Conservation (phyloP, 2,329 filamentous ascomycete species). For the Thielaviopsis euricoi region DNA sequence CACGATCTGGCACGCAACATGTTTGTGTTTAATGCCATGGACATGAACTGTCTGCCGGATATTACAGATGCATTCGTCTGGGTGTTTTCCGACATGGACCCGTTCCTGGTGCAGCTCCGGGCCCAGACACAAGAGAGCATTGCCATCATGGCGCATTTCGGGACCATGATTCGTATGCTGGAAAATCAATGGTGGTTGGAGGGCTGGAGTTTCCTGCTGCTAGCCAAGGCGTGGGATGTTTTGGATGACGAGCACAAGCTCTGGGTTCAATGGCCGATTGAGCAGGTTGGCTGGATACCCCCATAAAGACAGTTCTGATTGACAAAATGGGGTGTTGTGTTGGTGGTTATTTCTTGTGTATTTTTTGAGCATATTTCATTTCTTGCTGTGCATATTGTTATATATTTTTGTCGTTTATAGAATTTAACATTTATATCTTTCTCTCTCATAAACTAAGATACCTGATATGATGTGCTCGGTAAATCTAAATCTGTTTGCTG, state of each 20-base stretch:
- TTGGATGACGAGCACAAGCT: slow-evolving; percentile 22
- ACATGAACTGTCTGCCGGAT: slow-evolving; percentile 14
- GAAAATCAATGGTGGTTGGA: slow-evolving; percentile 22
- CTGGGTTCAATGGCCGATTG: slow-evolving; percentile 19
- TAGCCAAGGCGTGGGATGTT: slow-evolving; percentile 18
- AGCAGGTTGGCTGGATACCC: slow-evolving; percentile 12
- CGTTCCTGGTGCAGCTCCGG: slow-evolving; percentile 20
- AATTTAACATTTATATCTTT: neutral
- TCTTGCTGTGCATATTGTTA: neutral
- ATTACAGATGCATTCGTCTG: slow-evolving; percentile 24
- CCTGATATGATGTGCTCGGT: too few species aligned
- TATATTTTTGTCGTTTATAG: neutral
- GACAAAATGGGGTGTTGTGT: neutral
- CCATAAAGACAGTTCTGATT: neutral
- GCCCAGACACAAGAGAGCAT: slow-evolving; percentile 17
- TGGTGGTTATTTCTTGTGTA: neutral
- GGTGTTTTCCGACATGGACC: slow-evolving; percentile 22
- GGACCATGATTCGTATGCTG: slow-evolving; percentile 18
- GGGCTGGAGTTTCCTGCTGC: slow-evolving; percentile 20
- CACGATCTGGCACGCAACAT: slow-evolving; percentile 9
- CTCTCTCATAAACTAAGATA: too few species aligned
- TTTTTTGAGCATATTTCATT: neutral
- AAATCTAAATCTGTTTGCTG: too few species aligned
- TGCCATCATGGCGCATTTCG: slow-evolving; percentile 21
- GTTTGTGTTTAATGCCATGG: slow-evolving; percentile 1